phyloP scores from a whole-genome alignment of 306 rosid genomes.

The Vigna unguiculata region DNA sequence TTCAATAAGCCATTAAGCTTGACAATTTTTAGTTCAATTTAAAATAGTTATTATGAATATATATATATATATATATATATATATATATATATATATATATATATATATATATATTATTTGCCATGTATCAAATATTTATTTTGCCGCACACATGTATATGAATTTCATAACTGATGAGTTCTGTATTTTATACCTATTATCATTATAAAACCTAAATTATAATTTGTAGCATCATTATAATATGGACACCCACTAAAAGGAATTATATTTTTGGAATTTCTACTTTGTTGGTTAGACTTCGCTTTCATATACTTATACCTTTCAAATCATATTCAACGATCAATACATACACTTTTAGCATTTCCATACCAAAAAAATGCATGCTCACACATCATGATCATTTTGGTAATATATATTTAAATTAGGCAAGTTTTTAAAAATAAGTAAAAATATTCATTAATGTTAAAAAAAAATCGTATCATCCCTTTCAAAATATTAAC shows the following conservation, averaged over 20 bases:
- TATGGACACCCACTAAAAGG: conserved; percentile 2
- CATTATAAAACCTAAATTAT: neutral
- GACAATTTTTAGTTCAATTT: neutral
- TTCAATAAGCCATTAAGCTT: neutral
- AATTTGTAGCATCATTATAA: neutral
- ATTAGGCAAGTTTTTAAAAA: neutral
- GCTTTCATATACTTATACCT: conserved; percentile 15
- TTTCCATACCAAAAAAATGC: neutral
- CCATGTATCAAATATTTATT: neutral
- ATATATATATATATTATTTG: neutral
- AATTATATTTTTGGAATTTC: neutral
- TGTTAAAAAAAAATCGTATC: neutral
- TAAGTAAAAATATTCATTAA: neutral
- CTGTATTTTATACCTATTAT: neutral
- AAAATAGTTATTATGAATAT: neutral
- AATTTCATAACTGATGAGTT: neutral
- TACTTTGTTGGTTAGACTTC: conserved; percentile 30
- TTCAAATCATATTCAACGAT: conserved; percentile 6
- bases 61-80: neutral
- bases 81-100: neutral
- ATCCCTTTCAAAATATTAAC: neutral
- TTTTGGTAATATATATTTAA: neutral
- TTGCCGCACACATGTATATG: no score
- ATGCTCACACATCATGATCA: no score
- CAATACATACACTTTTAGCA: neutral